Evolutionary conservation across 768 basidiomycete species (phyloP).

Genomic region (Macrolepiota fuliginosa): DNA sequence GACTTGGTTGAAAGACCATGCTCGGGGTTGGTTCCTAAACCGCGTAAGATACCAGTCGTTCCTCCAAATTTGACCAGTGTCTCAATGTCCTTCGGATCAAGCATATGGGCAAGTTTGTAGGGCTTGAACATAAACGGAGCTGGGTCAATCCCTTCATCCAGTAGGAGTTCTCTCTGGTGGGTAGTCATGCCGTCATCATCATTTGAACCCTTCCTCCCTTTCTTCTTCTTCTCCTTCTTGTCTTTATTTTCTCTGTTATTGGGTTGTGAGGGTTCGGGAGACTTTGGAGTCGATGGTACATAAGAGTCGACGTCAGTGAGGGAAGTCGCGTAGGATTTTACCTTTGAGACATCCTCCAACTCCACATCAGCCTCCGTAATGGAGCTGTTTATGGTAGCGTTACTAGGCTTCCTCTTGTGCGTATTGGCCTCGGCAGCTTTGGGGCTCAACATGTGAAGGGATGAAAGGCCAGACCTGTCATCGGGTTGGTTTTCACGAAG

Average conservation of each 20-base stretch:
- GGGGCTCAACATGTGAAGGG: conserved; percentile 47
- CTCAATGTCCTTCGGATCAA: conserved; percentile 85
- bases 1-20: conserved; percentile 39
- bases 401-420: conserved; percentile 58
- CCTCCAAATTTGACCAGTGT: conserved; percentile 73
- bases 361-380: conserved; percentile 54
- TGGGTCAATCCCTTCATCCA: conserved; percentile 48
- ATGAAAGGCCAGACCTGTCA: conserved; percentile 47
- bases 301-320: conserved; percentile 30
- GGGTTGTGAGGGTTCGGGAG: conserved; percentile 16
- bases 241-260: conserved; percentile 21
- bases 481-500: conserved; percentile 72
- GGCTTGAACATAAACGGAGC: conserved; percentile 76
- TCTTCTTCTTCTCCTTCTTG: conserved; percentile 18
- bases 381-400: conserved; percentile 47
- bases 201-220: conserved; percentile 23
- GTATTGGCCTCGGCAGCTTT: conserved; percentile 22
- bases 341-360: conserved; percentile 28
- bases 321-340: conserved; percentile 36
- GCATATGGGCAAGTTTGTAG: conserved; percentile 72
- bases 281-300: conserved; percentile 5
- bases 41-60: conserved; percentile 55
- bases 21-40: conserved; percentile 67
- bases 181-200: conserved; percentile 27
- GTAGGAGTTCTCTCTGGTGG: conserved; percentile 34